Evolutionary conservation across 371 early-diverging fungal species (phyloP), one percentile per base, ranked within the genome.

Genomic region (Coemansia sp.): DNA sequence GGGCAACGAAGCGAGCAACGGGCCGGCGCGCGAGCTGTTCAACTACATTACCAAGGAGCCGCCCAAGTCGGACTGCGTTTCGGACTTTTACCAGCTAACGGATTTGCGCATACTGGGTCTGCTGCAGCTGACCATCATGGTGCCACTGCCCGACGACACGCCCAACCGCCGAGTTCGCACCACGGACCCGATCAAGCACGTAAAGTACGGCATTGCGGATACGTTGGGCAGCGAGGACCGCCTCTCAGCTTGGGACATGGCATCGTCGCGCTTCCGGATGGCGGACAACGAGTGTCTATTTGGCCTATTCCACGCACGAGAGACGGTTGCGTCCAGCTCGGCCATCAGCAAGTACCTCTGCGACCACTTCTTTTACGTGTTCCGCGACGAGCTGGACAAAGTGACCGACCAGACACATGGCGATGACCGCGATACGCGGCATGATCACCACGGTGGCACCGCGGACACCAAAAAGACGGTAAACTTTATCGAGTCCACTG

Each of bases 201-300:
- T 95, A 81, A 79, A 87, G 8, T 94, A 93, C 70, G 94, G 94
- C 36, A 88, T 94, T 63, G 93, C 94, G 0, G 96, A 95, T 58
- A 85, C 87, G 60, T 66, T 91, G 10, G 90, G 89, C n/a, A 80
- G 77, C 14, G 71, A 76, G 9, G 87, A 85, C 42, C 53, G 81
- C 56, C 69, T 91, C 10, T 81, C 86, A 2, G 81, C 87, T 6
- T 92, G 93, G 90, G 94, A 93, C 66, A 66, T 90, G 38, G 92
- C 90, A 5, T 83, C 87, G 78, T 90, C 93, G 7, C 83, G 88
- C 33, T 91, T 94, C 69, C 81, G 91, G 42, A 86, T 84, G 51
- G 77, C 83, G n/a, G 90, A 91, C 42, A 91, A 94, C 56, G 93
- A 94, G 59, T 88, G 90, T 42, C 61, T 95, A 6, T 94, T 95